Conservation (phyloP, 441 rosid genomes). For the Populus hybrid region DNA sequence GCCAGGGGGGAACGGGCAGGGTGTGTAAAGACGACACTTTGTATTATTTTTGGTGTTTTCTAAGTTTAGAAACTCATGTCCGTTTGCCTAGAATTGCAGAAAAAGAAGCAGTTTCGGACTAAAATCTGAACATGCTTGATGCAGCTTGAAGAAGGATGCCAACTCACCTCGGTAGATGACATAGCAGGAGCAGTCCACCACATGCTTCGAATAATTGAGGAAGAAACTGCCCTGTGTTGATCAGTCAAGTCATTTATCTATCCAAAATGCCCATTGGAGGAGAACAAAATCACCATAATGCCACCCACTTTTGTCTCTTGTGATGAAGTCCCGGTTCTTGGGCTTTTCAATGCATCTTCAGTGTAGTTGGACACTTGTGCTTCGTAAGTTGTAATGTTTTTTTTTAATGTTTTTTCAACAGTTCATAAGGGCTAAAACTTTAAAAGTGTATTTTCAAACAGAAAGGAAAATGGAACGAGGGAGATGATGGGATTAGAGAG, state of each 20-base stretch:
- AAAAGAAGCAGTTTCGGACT: slow-evolving; percentile 6
- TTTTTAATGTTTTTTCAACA: background rate
- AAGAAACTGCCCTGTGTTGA: slow-evolving; percentile 32
- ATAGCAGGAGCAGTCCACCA: slow-evolving; percentile 81
- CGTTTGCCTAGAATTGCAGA: slow-evolving; percentile 4
- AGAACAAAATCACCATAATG: slow-evolving; percentile 4
- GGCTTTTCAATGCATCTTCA: background rate
- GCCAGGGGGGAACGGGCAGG: background rate
- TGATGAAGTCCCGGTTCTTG: background rate
- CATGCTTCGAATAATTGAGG: slow-evolving; percentile 75
- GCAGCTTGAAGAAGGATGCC: slow-evolving; percentile 94
- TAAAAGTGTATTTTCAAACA: background rate
- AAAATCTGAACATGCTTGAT: slow-evolving; percentile 15
- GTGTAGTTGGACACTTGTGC: background rate
- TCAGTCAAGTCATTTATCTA: background rate
- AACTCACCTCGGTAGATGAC: slow-evolving; percentile 75
- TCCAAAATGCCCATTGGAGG: slow-evolving; percentile 18
- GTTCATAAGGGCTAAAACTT: background rate
- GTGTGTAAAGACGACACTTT: background rate
- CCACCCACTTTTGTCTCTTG: slow-evolving; percentile 1
- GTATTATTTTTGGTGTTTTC: slow-evolving; percentile 7
- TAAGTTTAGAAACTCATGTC: background rate
- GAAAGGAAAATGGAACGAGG: background rate
- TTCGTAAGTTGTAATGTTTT: background rate
- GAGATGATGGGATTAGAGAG: background rate